Base-by-base conservation (phyloP, 805 yeast genomes). In the Wickerhamiella domercqiae region DNA sequence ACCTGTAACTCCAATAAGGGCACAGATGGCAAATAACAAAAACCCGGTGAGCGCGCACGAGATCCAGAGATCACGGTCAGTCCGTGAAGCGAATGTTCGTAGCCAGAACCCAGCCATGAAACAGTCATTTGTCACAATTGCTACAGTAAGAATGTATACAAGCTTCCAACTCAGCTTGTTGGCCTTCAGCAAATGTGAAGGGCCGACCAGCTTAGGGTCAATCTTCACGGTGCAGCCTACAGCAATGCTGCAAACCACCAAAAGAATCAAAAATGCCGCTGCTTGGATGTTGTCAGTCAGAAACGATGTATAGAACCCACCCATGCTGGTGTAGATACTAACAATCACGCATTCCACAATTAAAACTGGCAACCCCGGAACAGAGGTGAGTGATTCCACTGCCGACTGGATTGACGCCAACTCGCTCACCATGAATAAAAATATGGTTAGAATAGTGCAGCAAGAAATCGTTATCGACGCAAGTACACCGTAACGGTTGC, bases 91-190 rank as follows among this genome's bases (percentile, higher is more conserved):
- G 63, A 86, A 86, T 1, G 97, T 81, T 52, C 97, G 67, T 43
- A 86, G 62, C 97, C 97, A 86, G 56, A 86, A 84, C 0, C 94
- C 94, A 22, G 93, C 71, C 67, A 86, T 62, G 59, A 86, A 86
- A 54, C 86, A 73, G 54, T 83, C 94, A 51, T 86, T 86, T 24
- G 95, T 80, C 39, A 83, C 69, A 52, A 86, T 79, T 20, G 96
- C 95, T 22, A 86, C 77, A 5, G 77, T 70, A 46, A 86, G 63
- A 45, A 86, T 84, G 54, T 83, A 86, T 24, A 86, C 55, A 45
- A 86, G 67, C 64, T 83, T 90, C 93, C 94, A 84, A 14, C 94
- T 94, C 29, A 84, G 63, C 46, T 70, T 70, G 51, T 73, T 77
- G 2, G 75, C 70, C 28, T 73, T 68, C 41, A 80, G 59, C 46